Conservation (phyloP, 768 basidiomycete species). For the Leucogyrophana mollusca region DNA sequence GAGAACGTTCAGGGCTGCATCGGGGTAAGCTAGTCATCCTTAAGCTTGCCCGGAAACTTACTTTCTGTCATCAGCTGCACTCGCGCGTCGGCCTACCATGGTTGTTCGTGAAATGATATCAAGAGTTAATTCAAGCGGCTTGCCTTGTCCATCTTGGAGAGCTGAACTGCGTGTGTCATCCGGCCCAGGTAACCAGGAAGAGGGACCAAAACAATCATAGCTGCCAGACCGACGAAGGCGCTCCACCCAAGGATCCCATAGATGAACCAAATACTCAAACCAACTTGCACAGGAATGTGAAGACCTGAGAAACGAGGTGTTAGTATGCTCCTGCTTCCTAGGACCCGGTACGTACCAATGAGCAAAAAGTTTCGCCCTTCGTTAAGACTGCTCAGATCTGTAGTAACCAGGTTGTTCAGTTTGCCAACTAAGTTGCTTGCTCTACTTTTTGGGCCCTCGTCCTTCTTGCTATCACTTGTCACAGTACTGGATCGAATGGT, state of each 20-base stretch:
- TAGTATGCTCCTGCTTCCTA: background rate
- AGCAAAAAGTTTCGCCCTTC: constrained; percentile 13
- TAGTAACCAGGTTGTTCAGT: constrained; percentile 74
- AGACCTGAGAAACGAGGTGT: background rate
- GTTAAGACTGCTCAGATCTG: constrained; percentile 21
- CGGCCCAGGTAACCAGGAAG: constrained; percentile 57
- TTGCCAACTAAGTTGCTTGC: constrained; percentile 64
- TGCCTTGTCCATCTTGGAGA: constrained; percentile 44
- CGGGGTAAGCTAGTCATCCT: constrained; percentile 2
- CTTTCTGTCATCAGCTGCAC: constrained; percentile 63
- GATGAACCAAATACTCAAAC: constrained; percentile 40
- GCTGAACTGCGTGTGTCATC: constrained; percentile 45
- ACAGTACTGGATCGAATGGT: background rate
- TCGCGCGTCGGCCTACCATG: constrained; percentile 49
- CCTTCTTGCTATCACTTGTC: constrained; percentile 1
- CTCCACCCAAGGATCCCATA: constrained; percentile 49
- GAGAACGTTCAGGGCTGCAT: constrained; percentile 50
- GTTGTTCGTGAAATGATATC: too few species aligned
- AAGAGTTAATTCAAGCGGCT: too few species aligned
- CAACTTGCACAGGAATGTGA: constrained; percentile 10
- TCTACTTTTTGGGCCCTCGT: constrained; percentile 14
- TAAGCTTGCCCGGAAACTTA: constrained; percentile 28
- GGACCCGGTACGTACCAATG: background rate
- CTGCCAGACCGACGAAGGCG: constrained; percentile 55
- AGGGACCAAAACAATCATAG: constrained; percentile 53